These are phyloP conservation scores for Angophora floribunda DNA, from an alignment of 345 rosid species.

Conservation along the genomic window DNA sequence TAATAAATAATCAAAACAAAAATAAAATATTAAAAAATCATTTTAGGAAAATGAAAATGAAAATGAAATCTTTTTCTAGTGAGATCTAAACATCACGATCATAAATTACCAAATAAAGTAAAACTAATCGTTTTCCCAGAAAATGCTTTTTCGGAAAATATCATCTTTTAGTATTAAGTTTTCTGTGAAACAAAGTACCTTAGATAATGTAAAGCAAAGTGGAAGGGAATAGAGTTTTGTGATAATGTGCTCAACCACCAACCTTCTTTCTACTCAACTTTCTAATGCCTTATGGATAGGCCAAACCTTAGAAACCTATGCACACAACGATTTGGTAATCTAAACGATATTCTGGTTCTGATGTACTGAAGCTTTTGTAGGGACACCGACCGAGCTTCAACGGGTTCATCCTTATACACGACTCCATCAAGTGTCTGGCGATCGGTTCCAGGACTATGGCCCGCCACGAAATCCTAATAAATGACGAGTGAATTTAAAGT, in stretches of 20 bases:
- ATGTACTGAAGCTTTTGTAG: not conserved
- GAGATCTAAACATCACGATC: too few relatives aligned
- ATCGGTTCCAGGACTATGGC: not conserved
- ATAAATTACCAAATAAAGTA: too few relatives aligned
- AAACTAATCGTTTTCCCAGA: too few relatives aligned
- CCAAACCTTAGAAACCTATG: not conserved
- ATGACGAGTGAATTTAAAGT: not conserved
- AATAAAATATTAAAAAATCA: too few relatives aligned
- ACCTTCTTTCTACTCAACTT: not conserved
- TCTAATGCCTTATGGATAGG: not conserved
- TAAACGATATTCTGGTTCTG: not conserved
- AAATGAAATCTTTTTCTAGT: too few relatives aligned
- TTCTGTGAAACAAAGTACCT: too few relatives aligned
- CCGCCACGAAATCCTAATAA: not conserved
- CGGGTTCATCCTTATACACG: not conserved
- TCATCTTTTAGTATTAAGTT: too few relatives aligned
- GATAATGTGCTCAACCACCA: not conserved
- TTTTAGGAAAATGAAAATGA: too few relatives aligned
- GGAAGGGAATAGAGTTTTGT: not conserved
- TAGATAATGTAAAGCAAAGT: not conserved
- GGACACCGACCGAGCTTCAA: not conserved
- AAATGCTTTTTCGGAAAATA: too few relatives aligned
- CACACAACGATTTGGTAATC: not conserved
- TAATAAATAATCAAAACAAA: too few relatives aligned
- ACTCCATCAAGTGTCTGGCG: not conserved